Base-by-base conservation (phyloP, 768 basidiomycete species). In the Dioszegia crocea region DNA sequence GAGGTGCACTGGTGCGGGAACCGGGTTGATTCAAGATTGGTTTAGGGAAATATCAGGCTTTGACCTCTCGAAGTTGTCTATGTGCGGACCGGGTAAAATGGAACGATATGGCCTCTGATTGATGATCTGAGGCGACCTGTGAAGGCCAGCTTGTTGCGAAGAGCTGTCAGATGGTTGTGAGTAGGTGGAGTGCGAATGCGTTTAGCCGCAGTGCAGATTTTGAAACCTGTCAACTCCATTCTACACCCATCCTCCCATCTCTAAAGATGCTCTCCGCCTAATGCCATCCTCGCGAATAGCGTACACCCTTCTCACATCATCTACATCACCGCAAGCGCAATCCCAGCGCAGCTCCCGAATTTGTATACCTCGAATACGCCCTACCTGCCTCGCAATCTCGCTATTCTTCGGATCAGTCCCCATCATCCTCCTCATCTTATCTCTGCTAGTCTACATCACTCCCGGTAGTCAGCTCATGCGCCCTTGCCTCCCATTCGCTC, bases 401-500 rank as follows among this genome's bases (percentile, higher is more conserved):
- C 5, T 53, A 12, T 39, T 53, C 29, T 39, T 40, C 51, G 24
- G 38, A 23, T 53, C 51, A 9, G 38, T 53, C 17, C 51, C 51
- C 16, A 30, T 53, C 30, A n/a, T 56, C 17, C 44, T 56, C n/a
- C 44, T 56, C 10, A 38, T 56, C 11, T 27, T 46, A 10, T 38
- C 54, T 17, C 12, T 56, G 23, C 12, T 31, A 16, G 43, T 27
- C 26, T 56, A 45, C 38, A 33, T 56, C 11, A 47, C 40, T 14
- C 54, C 54, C 44, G 41, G 54, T n/a, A 44, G 44, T 38, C 40
- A 44, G 66, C 65, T 52, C 61, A 70, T 73, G 68, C 59, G 73
- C 27, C 57, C 66, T 43, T 75, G 73, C 53, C 52, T 73, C 4
- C 73, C 73, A 0, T 64, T 75, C 50, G 62, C 65, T n/a, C 45